A percentile compares a stretch with the other conserved stretches of the same genome.
Conservation (phyloP, 768 basidiomycete species). For the Rhodotorula diobovata region DNA sequence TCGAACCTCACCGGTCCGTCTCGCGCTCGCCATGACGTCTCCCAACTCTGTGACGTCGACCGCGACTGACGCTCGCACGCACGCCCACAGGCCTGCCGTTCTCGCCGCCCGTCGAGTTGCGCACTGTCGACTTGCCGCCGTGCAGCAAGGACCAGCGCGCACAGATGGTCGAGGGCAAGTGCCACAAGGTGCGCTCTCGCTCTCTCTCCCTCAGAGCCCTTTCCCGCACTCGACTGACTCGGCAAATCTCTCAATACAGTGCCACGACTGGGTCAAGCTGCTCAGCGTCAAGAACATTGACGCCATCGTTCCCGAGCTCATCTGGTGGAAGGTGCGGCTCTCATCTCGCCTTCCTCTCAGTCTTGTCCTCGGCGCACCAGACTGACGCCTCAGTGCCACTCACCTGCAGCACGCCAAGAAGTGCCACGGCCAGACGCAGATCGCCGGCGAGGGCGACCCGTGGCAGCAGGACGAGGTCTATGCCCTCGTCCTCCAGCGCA, state of each 20-base stretch:
- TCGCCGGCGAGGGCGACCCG: constrained; percentile 59
- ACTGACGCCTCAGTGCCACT: neutral
- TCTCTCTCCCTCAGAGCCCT: too few species aligned
- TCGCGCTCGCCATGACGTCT: too few species aligned
- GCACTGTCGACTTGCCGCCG: constrained; percentile 51
- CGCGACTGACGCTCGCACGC: neutral
- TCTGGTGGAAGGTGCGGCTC: constrained; percentile 61
- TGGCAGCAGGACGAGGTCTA: constrained; percentile 57
- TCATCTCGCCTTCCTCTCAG: too few species aligned
- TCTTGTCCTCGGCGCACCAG: too few species aligned
- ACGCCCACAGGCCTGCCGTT: constrained; percentile 58
- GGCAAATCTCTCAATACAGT: constrained; percentile 45
- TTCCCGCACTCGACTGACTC: neutral
- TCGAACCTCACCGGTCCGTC: constrained; percentile 33
- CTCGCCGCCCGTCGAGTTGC: constrained; percentile 68
- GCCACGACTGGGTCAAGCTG: constrained; percentile 64
- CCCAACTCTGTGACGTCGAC: too few species aligned
- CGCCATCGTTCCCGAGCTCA: constrained; percentile 57
- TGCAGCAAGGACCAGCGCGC: constrained; percentile 59
- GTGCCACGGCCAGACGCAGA: constrained; percentile 62
- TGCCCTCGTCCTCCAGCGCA: constrained; percentile 26
- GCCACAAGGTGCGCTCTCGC: constrained; percentile 54
- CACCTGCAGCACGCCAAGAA: constrained; percentile 72
- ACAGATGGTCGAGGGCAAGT: constrained; percentile 64
- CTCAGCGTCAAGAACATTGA: constrained; percentile 71